phyloP scores from a whole-genome alignment of 129 eudicot genomes.

The Arctium lappa region DNA sequence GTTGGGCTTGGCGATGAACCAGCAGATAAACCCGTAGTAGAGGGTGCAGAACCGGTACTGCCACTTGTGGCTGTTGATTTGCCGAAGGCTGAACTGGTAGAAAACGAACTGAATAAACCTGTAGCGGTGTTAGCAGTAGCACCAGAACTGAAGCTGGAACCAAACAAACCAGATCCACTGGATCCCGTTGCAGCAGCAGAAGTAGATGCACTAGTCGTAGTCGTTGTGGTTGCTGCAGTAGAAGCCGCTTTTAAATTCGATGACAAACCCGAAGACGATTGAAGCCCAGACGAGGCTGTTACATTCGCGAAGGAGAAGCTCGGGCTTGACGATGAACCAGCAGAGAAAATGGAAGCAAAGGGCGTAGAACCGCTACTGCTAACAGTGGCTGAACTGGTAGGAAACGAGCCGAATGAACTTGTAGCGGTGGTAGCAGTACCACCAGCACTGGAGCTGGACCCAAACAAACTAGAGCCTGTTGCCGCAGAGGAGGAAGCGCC shows the following conservation, averaged over 20 bases:
- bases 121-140: constrained; percentile 19
- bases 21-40: constrained; percentile 20
- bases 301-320: constrained; percentile 49
- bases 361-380: constrained; percentile 20
- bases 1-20: constrained; percentile 21
- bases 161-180: constrained; percentile 15
- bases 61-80: neutral
- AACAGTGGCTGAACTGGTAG: constrained; percentile 15
- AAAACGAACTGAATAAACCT: constrained; percentile 28
- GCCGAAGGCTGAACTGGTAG: constrained; percentile 8
- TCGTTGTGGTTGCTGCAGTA: neutral
- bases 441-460: constrained; percentile 19
- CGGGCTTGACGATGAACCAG: constrained; percentile 22
- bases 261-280: constrained; percentile 16
- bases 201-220: neutral
- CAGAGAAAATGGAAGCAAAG: constrained; percentile 12
- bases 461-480: constrained; percentile 34
- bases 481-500: constrained; percentile 33
- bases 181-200: constrained; percentile 35
- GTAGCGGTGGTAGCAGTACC: constrained; percentile 17
- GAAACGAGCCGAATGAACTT: constrained; percentile 27
- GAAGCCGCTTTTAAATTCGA: constrained; percentile 15
- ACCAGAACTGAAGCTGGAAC: constrained; percentile 20
- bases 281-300: constrained; percentile 26
- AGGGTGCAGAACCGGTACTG: constrained; percentile 22